A percentile compares a stretch with the other conserved stretches of the same genome.
These are phyloP conservation scores for Amesomyces nigricolor DNA, from an alignment of 2,329 filamentous ascomycete species.

Conservation along the genomic window DNA sequence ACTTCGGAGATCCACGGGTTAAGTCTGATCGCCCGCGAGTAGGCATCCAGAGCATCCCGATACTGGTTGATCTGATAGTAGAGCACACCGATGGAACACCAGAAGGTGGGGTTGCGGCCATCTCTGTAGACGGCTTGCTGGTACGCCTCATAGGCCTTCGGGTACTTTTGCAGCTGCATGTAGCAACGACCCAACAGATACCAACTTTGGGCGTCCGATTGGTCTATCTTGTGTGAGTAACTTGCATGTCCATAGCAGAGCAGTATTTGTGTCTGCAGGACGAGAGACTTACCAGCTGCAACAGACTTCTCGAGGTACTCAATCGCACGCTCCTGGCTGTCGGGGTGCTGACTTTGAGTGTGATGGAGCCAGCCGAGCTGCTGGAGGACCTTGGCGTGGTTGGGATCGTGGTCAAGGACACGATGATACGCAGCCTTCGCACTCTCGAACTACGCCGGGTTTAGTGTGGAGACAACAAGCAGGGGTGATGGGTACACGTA, in stretches of 20 bases:
- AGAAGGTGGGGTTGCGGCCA: conserved; percentile 95
- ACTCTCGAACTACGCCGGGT: conserved; percentile 68
- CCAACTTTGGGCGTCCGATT: conserved; percentile 95
- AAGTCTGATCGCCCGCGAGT: conserved; percentile 89
- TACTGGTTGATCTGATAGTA: conserved; percentile 99
- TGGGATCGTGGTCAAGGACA: conserved; percentile 89
- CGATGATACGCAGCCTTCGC: conserved; percentile 89
- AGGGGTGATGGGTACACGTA: conserved; percentile 44
- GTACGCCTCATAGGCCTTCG: conserved; percentile 96
- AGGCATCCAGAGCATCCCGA: conserved; percentile 92
- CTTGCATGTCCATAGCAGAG: conserved; percentile 2
- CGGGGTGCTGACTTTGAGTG: conserved; percentile 86
- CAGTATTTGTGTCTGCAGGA: background rate
- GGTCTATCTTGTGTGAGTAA: conserved; percentile 54
- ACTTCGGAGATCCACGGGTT: conserved; percentile 99
- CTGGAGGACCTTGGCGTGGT: conserved; percentile 95
- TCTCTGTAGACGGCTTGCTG: conserved; percentile 98
- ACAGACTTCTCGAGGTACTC: conserved; percentile 97
- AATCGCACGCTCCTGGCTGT: conserved; percentile 91
- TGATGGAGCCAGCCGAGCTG: conserved; percentile 97
- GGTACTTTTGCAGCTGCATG: conserved; percentile 99
- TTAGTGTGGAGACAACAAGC: conserved; percentile 11
- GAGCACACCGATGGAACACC: conserved; percentile 97
- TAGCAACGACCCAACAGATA: conserved; percentile 96
- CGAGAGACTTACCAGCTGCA: conserved; percentile 63